Evolutionary conservation across 495 filamentous ascomycete genomes (phyloP), one percentile per base, ranked within the genome.

Genomic region (Delitschia confertaspora): DNA sequence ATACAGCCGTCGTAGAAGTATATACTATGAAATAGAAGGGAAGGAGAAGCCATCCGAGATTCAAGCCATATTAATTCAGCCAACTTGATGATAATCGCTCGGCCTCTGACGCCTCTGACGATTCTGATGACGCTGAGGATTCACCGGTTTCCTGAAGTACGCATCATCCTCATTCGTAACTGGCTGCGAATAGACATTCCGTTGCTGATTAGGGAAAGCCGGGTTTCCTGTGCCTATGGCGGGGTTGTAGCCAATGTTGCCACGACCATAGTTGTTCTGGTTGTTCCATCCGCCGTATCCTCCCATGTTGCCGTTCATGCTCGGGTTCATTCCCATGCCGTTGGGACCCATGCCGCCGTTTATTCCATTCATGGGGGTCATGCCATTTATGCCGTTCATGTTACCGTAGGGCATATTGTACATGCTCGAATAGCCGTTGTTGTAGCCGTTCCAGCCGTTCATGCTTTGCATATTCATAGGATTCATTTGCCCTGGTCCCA

Each of bases 91-190:
- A 50, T 89, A 95, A 64, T 98, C 93, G 59, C 83, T 88, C 13
- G 87, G 86, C 33, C 91, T 72, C 40, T 82, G 78, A 49, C 81
- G 68, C 47, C 83, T 78, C 46, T 85, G 78, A 40, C 82, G 69
- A 42, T 83, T 81, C 63, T 86, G 82, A 57, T 93, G 83, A 42
- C 91, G 79, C 58, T 95, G 87, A 8, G 88, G 91, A 59, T 98
- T 98, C 38, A 96, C 84, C 1, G 91, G 91, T 59, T 93, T 88
- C 16, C 91, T 79, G 63, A 96, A 91, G 63, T 98, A 98, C 14
- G 91, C 83, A 36, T 93, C 88, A 49, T 93, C 86, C 43, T 85
- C 84, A 38, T 78, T 74, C n/a, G 70, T 67, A 45, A 70, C 68
- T 4, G 77, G 75, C 14, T 72, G 73, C 25, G 68, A 69, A 50